Evolutionary conservation across 441 rosid genomes (phyloP), one percentile per base, ranked within the genome.

Genomic region (Capsella rubella): DNA sequence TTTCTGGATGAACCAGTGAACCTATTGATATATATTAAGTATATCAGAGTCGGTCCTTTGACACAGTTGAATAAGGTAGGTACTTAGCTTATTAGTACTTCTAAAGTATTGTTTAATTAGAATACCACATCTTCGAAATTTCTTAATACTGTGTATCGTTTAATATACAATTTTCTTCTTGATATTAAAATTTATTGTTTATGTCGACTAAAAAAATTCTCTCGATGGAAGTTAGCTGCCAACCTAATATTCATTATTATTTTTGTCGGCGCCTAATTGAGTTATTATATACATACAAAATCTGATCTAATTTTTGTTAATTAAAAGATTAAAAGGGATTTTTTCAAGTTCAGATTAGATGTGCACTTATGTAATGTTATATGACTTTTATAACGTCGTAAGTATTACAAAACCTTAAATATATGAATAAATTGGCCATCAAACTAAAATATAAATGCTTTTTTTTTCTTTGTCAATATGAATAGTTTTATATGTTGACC

Each of bases 211-310:
- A 61, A 53, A 21, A 5, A 5, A n/a, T 56, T 60, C 43, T 50
- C 43, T 39, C 34, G 16, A 12, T 5, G 29, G 40, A 61, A 51
- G 46, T 51, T 52, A 71, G 75, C 51, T 62, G 31, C 39, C 51
- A 60, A 53, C 46, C 62, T 62, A 52, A 72, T 72, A 42, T 62
- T 39, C 45, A 61, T 54, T 40, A 29, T 40, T 56, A 68, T 55
- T 69, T 72, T 13, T 72, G 54, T 72, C 69, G 69, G 69, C 69
- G 54, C 70, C 63, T 53, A 63, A 63, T 52, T 50, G 27, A 42
- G 15, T 45, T 32, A 53, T 29, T 42, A 21, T 42, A 52, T 18
- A 71, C 42, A 51, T 18, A 72, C 51, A 62, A 69, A 57, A 49
- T 49, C 18, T 10, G 50, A 47, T 69, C 14, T 18, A 21, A 5